A percentile compares a stretch with the other conserved stretches of the same genome.
phyloP scores from a whole-genome alignment of 225 moss, liverwort and hornwort genomes.

The Polytrichum formosum region DNA sequence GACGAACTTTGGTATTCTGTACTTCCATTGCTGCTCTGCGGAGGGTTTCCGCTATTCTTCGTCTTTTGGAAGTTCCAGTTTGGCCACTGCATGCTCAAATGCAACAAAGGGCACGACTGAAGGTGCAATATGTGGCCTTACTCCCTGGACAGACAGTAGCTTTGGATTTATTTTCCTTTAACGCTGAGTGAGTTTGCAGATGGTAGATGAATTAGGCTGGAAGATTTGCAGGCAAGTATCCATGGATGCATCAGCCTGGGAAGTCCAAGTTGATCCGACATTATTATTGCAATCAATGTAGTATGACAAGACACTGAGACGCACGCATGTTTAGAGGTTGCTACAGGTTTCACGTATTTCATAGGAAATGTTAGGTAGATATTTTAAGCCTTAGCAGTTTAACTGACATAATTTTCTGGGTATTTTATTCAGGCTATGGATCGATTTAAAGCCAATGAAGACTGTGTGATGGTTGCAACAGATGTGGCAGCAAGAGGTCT shows the following conservation, averaged over 20 bases:
- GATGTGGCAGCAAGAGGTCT: slow-evolving; percentile 97
- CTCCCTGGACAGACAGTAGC: neutral
- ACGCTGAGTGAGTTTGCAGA: neutral
- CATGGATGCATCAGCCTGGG: no score
- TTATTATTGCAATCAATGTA: no score
- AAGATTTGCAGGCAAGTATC: no score
- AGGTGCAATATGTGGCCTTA: slow-evolving; percentile 37
- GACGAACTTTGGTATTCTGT: slow-evolving; percentile 89
- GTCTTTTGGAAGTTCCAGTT: slow-evolving; percentile 70
- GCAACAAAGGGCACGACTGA: slow-evolving; percentile 93
- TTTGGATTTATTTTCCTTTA: slow-evolving; percentile 8
- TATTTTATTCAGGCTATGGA: slow-evolving; percentile 73
- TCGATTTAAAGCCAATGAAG: slow-evolving; percentile 59
- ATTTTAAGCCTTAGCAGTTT: neutral
- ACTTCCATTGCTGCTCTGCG: slow-evolving; percentile 96
- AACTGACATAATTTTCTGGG: neutral
- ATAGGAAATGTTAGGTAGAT: no score
- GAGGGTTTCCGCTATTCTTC: slow-evolving; percentile 77
- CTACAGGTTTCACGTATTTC: no score
- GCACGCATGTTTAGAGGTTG: no score
- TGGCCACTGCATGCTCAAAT: slow-evolving; percentile 96
- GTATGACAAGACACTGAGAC: no score
- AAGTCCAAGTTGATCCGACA: no score
- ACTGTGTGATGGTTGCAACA: slow-evolving; percentile 86
- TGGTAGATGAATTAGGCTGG: no score